A percentile compares a stretch with the other conserved stretches of the same genome.
phyloP scores from a whole-genome alignment of 768 basidiomycete genomes.

The Suillus americanus region DNA sequence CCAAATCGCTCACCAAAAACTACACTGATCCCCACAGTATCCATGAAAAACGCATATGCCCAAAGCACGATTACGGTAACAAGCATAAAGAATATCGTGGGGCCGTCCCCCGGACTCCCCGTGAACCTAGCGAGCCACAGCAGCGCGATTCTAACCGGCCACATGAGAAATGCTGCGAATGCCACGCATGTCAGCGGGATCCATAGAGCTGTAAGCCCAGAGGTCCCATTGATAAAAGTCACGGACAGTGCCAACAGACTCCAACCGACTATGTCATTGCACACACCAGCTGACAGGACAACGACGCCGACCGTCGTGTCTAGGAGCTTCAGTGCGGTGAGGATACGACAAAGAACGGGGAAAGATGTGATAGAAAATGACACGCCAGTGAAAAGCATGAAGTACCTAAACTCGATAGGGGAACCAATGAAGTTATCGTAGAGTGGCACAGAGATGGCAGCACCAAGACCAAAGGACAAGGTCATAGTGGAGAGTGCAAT shows the following conservation, averaged over 20 bases:
- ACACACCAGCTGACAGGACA: conserved; percentile 89
- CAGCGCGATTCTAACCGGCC: conserved; percentile 61
- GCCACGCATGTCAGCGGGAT: conserved; percentile 78
- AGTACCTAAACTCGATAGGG: conserved; percentile 70
- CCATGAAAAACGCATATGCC: conserved; percentile 88
- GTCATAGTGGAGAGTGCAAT: conserved; percentile 82
- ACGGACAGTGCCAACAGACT: conserved; percentile 85
- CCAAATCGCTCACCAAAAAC: conserved; percentile 65
- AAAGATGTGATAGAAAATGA: conserved; percentile 89
- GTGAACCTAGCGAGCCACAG: conserved; percentile 73
- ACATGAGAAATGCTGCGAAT: conserved; percentile 76
- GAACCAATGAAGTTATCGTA: conserved; percentile 72
- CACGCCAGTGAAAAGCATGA: conserved; percentile 93
- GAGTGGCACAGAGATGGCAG: conserved; percentile 68
- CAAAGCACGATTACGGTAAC: conserved; percentile 80
- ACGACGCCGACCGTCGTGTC: conserved; percentile 93
- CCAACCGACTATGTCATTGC: conserved; percentile 89
- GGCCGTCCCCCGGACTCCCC: conserved; percentile 78
- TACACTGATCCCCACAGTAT: conserved; percentile 90
- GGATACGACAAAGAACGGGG: conserved; percentile 85
- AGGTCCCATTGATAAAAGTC: conserved; percentile 85
- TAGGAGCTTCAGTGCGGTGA: conserved; percentile 86
- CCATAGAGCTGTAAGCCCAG: conserved; percentile 81
- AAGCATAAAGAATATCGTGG: conserved; percentile 88
- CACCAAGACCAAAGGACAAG: conserved; percentile 86